Evolutionary conservation across 2,329 filamentous ascomycete genomes (phyloP), one percentile per base, ranked within the genome.

Genomic region (Neofusicoccum kwambonambiense): DNA sequence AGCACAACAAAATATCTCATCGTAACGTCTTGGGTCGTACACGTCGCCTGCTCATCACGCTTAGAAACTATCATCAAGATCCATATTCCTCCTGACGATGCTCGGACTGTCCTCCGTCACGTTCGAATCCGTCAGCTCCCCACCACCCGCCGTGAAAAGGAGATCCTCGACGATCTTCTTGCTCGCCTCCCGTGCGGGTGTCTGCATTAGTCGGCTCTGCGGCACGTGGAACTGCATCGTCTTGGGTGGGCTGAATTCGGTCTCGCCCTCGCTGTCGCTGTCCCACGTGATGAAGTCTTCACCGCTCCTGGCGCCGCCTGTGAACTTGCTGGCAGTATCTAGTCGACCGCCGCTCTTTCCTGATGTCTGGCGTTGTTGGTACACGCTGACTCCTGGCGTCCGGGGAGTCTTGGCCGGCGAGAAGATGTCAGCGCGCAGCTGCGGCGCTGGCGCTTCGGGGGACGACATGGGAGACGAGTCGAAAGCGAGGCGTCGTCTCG

Each of bases 221-320:
- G 90, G 90, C 54, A 96, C 79, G 50, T 90, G 89, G 76, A 96
- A 96, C 72, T 93, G 90, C 66, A 96, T 93, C 11, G 92, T 95
- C 82, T 98, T 98, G 0, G 95, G 95, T 34, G 95, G 95, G 72
- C 92, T 97, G 78, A 93, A 89, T 11, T 61, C 45, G 22, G 62
- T 58, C 34, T 83, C 83, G 42, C 80, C 79, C 54, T 90, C 89
- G 64, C 87, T 88, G 67, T 93, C 89, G 71, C 88, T 90, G 62
- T 93, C 89, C 89, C 92, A 95, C 3, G 63, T 61, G 11, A 65
- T 57, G 17, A 60, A 34, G 37, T 61, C 63, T 5, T 17, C 49
- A 9, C n/a, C 61, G 17, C 45, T 42, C 63, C 11, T 35, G 11
- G 57, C 35, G 44, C 39, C 63, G 22, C 39, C 39, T 4, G 52